Evolutionary conservation across 1,284 basidiomycete species (phyloP).

Genomic region (Fistulina hepatica): DNA sequence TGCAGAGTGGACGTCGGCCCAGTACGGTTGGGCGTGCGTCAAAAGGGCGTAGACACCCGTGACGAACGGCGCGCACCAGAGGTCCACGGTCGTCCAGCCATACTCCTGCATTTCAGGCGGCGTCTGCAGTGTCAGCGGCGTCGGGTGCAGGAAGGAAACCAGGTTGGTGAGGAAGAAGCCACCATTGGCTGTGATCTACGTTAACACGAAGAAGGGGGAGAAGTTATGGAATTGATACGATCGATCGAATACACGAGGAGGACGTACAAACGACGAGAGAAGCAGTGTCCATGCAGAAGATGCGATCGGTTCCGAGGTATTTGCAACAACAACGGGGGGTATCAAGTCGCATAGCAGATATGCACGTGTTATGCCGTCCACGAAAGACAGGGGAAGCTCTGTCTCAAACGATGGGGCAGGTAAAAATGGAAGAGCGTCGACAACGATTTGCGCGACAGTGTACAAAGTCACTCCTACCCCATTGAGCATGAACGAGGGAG

Average conservation of each 20-base stretch:
- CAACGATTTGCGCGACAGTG: slow-evolving; percentile 39
- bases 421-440: slow-evolving; percentile 48
- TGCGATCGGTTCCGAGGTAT: slow-evolving; percentile 37
- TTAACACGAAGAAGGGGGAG: too few relatives aligned
- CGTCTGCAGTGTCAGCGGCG: slow-evolving; percentile 48
- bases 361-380: slow-evolving; percentile 62
- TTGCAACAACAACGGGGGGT: slow-evolving; percentile 47
- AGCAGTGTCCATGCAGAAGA: slow-evolving; percentile 63
- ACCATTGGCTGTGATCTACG: slow-evolving; percentile 56
- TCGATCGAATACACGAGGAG: neutral
- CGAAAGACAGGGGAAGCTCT: slow-evolving; percentile 51
- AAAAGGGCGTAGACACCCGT: slow-evolving; percentile 63
- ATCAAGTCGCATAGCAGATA: slow-evolving; percentile 62
- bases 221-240: neutral
- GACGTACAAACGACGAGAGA: slow-evolving; percentile 51
- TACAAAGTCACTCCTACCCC: slow-evolving; percentile 48
- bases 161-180: slow-evolving; percentile 65
- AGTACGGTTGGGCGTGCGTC: slow-evolving; percentile 71
- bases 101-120: slow-evolving; percentile 60
- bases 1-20: slow-evolving; percentile 46
- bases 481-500: slow-evolving; percentile 62
- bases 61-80: slow-evolving; percentile 64
- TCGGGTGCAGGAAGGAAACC: slow-evolving; percentile 58
- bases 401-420: slow-evolving; percentile 38
- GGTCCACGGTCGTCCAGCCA: slow-evolving; percentile 64